phyloP scores from a whole-genome alignment of 768 basidiomycete species.

The Porpolomopsis calyptriformis region DNA sequence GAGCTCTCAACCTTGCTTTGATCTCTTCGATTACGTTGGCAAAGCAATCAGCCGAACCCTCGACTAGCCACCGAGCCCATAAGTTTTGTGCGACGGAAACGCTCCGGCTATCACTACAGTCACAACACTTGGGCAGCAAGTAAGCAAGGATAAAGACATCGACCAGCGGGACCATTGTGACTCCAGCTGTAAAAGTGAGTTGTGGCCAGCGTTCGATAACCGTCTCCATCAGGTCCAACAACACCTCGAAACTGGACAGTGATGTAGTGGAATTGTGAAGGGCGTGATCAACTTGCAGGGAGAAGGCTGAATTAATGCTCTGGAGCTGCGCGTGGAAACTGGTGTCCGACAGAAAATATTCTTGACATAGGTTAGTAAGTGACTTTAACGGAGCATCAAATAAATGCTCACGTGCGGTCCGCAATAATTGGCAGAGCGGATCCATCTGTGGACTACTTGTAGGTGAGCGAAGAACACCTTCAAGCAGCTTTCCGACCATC shows the following conservation, averaged over 20 bases:
- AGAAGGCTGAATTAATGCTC: conserved; percentile 26
- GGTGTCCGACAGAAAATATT: conserved; percentile 24
- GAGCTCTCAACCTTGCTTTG: conserved; percentile 1
- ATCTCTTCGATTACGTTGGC: conserved; percentile 1
- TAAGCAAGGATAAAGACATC: conserved; percentile 39
- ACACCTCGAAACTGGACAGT: conserved; percentile 16
- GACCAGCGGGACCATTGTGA: conserved; percentile 22
- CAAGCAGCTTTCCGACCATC: conserved; percentile 30
- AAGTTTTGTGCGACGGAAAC: conserved; percentile 23
- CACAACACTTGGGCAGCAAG: conserved; percentile 30
- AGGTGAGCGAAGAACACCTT: conserved; percentile 23
- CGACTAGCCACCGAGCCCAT: conserved; percentile 26
- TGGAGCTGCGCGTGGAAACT: conserved; percentile 26
- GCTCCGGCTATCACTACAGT: conserved; percentile 13
- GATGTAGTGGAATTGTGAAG: conserved; percentile 21
- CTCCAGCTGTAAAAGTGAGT: conserved; percentile 5
- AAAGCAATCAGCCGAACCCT: conserved; percentile 15
- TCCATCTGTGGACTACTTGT: conserved; percentile 18
- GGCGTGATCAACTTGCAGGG: conserved; percentile 22
- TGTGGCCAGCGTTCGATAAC: conserved; percentile 16
- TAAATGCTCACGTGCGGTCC: conserved; percentile 29
- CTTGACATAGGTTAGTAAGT: conserved; percentile 12
- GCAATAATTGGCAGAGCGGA: conserved; percentile 30
- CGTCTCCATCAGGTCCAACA: conserved; percentile 25
- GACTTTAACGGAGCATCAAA: neutral